Evolutionary conservation across 148 eudicot genomes (phyloP).

Genomic region (Dysphania ambrosioides): DNA sequence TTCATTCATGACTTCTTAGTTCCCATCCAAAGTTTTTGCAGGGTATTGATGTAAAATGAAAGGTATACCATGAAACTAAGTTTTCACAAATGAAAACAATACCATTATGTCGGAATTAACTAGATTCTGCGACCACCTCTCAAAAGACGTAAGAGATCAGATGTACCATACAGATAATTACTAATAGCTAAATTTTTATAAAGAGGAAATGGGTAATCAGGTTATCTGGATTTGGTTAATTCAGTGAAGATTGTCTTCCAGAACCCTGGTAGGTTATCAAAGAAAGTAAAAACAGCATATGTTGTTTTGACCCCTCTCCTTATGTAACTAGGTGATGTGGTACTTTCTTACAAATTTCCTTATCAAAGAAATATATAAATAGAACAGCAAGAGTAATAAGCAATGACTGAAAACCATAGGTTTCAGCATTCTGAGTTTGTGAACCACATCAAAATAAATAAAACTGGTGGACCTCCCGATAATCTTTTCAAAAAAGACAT

Average conservation of each 20-base stretch:
- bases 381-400: neutral
- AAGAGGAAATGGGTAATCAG: neutral
- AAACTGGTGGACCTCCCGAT: neutral
- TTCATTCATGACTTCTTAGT: neutral
- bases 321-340: neutral
- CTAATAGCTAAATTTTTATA: neutral
- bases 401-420: neutral
- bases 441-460: neutral
- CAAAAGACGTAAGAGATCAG: neutral
- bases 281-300: neutral
- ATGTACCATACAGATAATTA: neutral
- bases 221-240: too few species aligned
- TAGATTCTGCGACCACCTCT: neutral
- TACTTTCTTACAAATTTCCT: neutral
- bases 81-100: neutral
- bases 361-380: neutral
- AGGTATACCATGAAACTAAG: neutral
- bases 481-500: neutral
- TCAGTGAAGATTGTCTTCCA: neutral
- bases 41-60: neutral
- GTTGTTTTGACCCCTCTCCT: neutral
- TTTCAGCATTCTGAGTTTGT: neutral
- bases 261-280: neutral
- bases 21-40: neutral
- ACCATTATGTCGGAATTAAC: neutral